These are phyloP conservation scores for Durotheca rogersii DNA, from an alignment of 495 filamentous ascomycete species.

Conservation along the genomic window DNA sequence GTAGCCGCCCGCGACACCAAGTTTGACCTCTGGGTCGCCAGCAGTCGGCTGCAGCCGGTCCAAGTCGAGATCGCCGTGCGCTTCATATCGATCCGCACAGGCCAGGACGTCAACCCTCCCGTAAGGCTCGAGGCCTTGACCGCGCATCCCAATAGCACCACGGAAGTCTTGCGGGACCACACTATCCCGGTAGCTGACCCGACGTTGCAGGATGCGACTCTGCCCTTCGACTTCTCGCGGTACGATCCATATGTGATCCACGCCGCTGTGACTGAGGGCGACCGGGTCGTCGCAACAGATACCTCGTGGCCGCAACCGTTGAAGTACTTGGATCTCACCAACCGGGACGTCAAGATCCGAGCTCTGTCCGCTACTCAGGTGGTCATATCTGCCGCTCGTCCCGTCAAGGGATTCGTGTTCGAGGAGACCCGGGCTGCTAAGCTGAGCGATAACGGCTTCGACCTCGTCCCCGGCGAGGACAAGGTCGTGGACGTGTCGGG, in stretches of 20 bases:
- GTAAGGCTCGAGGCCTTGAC: conserved; percentile 47
- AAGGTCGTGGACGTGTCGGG: conserved; percentile 32
- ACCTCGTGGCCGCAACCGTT: conserved; percentile 80
- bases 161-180: conserved; percentile 54
- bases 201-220: conserved; percentile 5
- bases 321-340: conserved; percentile 69
- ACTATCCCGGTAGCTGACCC: conserved; percentile 2
- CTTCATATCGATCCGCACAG: conserved; percentile 66
- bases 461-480: conserved; percentile 47
- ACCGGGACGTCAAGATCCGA: conserved; percentile 34
- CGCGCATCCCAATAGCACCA: conserved; percentile 64
- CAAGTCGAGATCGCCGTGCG: conserved; percentile 56
- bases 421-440: conserved; percentile 43
- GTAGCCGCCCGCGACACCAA: conserved; percentile 49
- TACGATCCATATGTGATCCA: conserved; percentile 52
- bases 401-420: conserved; percentile 52
- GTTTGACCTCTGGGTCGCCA: conserved; percentile 72
- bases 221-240: conserved; percentile 39
- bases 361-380: conserved; percentile 21
- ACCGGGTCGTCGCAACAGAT: conserved; percentile 58
- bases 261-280: conserved; percentile 45
- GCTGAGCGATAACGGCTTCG: conserved; percentile 51
- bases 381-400: conserved; percentile 39
- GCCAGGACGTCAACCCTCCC: conserved; percentile 52
- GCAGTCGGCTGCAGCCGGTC: conserved; percentile 47